phyloP scores from a whole-genome alignment of 495 filamentous ascomycete species.

The Entonaema liquescens region DNA sequence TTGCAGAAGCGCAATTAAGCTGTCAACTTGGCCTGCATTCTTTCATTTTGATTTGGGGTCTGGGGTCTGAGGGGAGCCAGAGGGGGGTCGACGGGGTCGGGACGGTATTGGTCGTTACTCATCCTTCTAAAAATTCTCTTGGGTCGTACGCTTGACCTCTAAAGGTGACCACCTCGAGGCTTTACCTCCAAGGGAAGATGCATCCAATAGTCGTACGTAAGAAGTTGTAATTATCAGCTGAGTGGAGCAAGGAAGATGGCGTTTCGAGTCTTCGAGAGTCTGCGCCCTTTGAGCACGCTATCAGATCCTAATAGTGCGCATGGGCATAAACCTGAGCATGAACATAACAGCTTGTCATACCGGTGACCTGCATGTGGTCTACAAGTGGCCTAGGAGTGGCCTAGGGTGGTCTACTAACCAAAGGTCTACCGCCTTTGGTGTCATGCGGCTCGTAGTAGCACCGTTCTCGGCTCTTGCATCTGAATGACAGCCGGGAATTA shows the following conservation, averaged over 20 bases:
- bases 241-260: conserved; percentile 9
- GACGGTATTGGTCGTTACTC: not conserved
- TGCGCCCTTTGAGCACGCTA: conserved; percentile 12
- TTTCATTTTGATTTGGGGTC: conserved; percentile 14
- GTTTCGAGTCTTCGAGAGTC: conserved; percentile 11
- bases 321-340: not conserved
- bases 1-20: conserved; percentile 28
- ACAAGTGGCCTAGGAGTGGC: not conserved
- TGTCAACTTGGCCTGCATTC: conserved; percentile 24
- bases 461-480: not conserved
- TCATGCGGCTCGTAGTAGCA: not conserved
- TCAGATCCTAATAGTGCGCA: conserved; percentile 7
- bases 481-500: not conserved
- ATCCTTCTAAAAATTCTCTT: not conserved
- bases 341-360: not conserved
- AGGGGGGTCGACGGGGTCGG: conserved; percentile 1
- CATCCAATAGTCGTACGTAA: conserved; percentile 34
- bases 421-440: not conserved
- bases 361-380: not conserved
- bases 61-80: conserved; percentile 4
- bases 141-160: conserved; percentile 33
- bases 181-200: conserved; percentile 38
- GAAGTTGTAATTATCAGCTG: not conserved
- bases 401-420: not conserved
- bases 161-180: conserved; percentile 39